Percentiles rank a stretch among this genome's conserved stretches.
Evolutionary conservation across 305 asterid species (phyloP).

Genomic region (Fraxinus floribunda): DNA sequence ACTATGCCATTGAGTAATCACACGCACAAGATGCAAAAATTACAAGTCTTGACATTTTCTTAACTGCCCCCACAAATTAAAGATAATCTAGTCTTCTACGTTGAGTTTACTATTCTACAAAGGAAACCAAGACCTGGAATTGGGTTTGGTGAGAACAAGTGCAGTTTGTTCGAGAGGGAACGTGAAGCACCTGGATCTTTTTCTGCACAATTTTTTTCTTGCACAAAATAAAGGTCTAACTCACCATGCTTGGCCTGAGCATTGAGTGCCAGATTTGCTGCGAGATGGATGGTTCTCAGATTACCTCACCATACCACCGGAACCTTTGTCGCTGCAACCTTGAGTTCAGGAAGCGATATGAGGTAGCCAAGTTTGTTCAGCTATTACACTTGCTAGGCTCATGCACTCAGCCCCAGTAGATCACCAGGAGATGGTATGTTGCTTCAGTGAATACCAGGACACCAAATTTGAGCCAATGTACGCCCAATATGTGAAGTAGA

Average conservation of each 20-base stretch:
- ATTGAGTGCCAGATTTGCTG: background rate
- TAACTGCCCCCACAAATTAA: background rate
- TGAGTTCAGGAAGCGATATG: background rate
- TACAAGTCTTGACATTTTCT: background rate
- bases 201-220: background rate
- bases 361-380: background rate
- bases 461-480: background rate
- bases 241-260: background rate
- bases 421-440: background rate
- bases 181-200: background rate
- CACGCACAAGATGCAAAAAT: background rate
- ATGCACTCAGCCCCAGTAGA: background rate
- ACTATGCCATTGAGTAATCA: background rate
- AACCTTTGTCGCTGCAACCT: background rate
- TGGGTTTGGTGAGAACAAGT: background rate
- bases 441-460: background rate
- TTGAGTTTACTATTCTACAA: background rate
- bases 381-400: background rate
- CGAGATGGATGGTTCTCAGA: background rate
- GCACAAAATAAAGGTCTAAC: background rate
- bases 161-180: background rate
- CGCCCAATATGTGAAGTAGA: background rate
- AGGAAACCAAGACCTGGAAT: background rate
- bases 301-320: background rate
- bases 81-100: background rate